These are phyloP conservation scores for Pseudocercospora vitis DNA, from an alignment of 2,329 filamentous ascomycete species.

Conservation along the genomic window DNA sequence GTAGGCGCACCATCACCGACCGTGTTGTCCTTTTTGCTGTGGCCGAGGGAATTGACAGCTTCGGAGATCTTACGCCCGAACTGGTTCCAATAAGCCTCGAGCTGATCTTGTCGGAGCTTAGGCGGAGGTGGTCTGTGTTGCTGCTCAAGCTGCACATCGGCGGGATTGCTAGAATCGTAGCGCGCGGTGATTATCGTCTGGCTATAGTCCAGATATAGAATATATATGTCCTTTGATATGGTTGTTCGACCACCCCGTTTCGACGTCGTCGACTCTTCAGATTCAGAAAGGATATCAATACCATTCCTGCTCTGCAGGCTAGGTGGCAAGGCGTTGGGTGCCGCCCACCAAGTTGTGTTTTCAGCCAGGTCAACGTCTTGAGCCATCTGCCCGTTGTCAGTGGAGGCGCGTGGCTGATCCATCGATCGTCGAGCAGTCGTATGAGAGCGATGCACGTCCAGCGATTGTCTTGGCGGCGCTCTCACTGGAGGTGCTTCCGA, in stretches of 20 bases:
- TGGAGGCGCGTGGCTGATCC: constrained; percentile 71
- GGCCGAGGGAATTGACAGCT: constrained; percentile 63
- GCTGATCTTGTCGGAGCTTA: constrained; percentile 82
- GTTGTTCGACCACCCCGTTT: constrained; percentile 69
- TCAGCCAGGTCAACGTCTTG: constrained; percentile 78
- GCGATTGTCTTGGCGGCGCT: constrained; percentile 52
- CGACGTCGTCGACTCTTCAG: constrained; percentile 71
- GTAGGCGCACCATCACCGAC: constrained; percentile 83
- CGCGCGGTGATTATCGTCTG: constrained; percentile 83
- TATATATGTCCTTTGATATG: constrained; percentile 76
- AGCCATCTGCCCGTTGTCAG: constrained; percentile 79
- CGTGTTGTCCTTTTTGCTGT: constrained; percentile 71
- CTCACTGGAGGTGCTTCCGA: constrained; percentile 38
- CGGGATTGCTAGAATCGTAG: constrained; percentile 73
- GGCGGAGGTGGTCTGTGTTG: constrained; percentile 81
- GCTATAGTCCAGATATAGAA: constrained; percentile 95
- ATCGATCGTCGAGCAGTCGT: constrained; percentile 62
- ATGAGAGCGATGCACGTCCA: constrained; percentile 59
- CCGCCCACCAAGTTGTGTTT: constrained; percentile 81
- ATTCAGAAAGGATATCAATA: constrained; percentile 74
- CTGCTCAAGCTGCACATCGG: constrained; percentile 76
- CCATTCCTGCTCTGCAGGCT: constrained; percentile 75
- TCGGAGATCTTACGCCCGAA: constrained; percentile 79
- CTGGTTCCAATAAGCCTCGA: constrained; percentile 79
- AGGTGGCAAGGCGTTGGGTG: constrained; percentile 75